Percentiles rank a stretch among this genome's conserved stretches.
These are phyloP conservation scores for Penicillium bialowiezense DNA, from an alignment of 495 filamentous ascomycete genomes.

Conservation along the genomic window DNA sequence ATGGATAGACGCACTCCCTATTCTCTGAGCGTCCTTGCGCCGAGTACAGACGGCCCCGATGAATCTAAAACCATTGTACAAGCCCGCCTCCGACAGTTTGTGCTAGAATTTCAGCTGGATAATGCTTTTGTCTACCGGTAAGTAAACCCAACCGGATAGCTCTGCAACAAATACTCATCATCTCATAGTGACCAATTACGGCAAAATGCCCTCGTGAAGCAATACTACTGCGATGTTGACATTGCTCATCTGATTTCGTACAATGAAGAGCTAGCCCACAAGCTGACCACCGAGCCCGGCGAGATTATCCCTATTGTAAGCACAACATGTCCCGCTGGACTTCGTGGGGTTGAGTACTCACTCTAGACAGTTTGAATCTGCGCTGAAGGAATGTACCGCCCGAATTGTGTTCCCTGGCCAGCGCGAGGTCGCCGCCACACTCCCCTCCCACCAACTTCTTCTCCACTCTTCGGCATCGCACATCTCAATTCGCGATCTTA, in stretches of 20 bases:
- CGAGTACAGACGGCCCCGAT: slow-evolving; percentile 60
- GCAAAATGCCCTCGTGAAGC: slow-evolving; percentile 91
- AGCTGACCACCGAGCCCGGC: slow-evolving; percentile 83
- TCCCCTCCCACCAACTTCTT: slow-evolving; percentile 90
- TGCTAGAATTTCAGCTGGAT: slow-evolving; percentile 92
- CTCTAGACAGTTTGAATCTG: slow-evolving; percentile 74
- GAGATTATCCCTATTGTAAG: slow-evolving; percentile 89
- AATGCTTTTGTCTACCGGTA: slow-evolving; percentile 96
- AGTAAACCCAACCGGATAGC: slow-evolving; percentile 7
- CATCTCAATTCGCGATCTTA: slow-evolving; percentile 90
- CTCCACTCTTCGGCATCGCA: slow-evolving; percentile 88
- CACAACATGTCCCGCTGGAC: not conserved
- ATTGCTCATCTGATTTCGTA: slow-evolving; percentile 94
- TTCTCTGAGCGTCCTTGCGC: slow-evolving; percentile 74
- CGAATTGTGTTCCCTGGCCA: slow-evolving; percentile 83
- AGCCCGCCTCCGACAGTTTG: slow-evolving; percentile 65
- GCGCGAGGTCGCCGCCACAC: slow-evolving; percentile 48
- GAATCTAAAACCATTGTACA: slow-evolving; percentile 56
- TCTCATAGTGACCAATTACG: slow-evolving; percentile 80
- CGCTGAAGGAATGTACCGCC: slow-evolving; percentile 85
- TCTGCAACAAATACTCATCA: not conserved
- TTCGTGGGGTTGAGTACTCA: slow-evolving; percentile 9
- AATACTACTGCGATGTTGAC: slow-evolving; percentile 96
- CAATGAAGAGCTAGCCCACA: slow-evolving; percentile 93
- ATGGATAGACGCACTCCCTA: slow-evolving; percentile 92